A percentile compares a stretch with the other conserved stretches of the same genome.
Conservation (phyloP, 345 rosid species). For the Sonneratia alba region DNA sequence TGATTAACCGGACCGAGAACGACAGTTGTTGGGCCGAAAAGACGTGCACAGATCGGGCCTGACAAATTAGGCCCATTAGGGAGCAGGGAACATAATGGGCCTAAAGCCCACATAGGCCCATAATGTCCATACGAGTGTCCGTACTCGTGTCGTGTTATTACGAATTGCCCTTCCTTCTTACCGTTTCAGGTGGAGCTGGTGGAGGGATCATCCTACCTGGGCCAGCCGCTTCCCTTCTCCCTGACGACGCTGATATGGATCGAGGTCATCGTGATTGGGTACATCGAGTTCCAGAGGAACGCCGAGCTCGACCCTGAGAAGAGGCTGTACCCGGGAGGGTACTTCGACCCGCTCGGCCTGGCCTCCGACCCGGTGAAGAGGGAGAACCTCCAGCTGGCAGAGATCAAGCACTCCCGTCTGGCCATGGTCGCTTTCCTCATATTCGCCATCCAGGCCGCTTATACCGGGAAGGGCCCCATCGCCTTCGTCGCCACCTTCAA, state of each 20-base stretch:
- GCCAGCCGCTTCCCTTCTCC: constrained; percentile 84
- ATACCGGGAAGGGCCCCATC: constrained; percentile 74
- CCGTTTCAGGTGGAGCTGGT: constrained; percentile 66
- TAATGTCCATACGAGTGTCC: neutral
- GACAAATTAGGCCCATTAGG: neutral
- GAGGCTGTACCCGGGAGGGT: constrained; percentile 41
- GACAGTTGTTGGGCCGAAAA: neutral
- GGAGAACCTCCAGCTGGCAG: constrained; percentile 60
- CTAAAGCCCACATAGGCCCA: neutral
- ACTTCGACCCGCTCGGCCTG: constrained; percentile 69
- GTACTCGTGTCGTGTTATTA: neutral
- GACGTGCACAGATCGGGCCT: neutral
- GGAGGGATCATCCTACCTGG: constrained; percentile 89
- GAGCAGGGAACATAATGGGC: neutral
- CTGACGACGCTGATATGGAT: constrained; percentile 81
- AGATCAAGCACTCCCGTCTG: constrained; percentile 75
- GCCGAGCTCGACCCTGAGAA: constrained; percentile 74
- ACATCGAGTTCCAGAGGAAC: constrained; percentile 91
- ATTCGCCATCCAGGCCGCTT: constrained; percentile 63
- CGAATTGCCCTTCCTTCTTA: neutral
- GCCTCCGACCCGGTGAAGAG: constrained; percentile 64
- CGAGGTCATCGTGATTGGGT: constrained; percentile 70
- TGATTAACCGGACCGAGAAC: neutral
- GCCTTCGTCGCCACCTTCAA: constrained; percentile 65
- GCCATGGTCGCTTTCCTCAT: constrained; percentile 88